Percentiles rank a stretch among this genome's conserved stretches.
Evolutionary conservation across 805 yeast genomes (phyloP).

Genomic region (Starmerella sp.): DNA sequence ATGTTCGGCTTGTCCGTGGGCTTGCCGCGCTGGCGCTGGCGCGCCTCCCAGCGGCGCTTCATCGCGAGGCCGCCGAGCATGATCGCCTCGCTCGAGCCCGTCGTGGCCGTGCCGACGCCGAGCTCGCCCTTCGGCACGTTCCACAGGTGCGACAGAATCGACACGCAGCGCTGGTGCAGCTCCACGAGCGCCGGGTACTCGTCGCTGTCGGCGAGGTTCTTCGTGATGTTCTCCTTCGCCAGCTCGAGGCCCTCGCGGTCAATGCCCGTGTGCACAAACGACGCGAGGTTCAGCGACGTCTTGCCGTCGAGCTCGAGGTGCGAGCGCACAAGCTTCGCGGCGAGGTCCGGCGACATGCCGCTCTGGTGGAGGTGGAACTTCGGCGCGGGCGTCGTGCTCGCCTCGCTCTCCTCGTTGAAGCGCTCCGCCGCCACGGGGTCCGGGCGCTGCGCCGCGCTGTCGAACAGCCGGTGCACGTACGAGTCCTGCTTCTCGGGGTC

Average conservation of each 20-base stretch:
- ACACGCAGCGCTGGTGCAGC: constrained; percentile 68
- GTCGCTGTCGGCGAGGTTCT: constrained; percentile 85
- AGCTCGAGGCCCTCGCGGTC: constrained; percentile 45
- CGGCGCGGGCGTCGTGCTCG: constrained; percentile 28
- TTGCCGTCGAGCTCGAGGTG: constrained; percentile 74
- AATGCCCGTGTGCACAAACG: constrained; percentile 71
- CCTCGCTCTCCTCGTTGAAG: constrained; percentile 1
- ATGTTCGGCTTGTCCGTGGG: constrained; percentile 63
- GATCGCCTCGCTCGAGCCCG: constrained; percentile 89
- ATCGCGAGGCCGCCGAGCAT: constrained; percentile 88
- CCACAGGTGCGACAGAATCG: constrained; percentile 74
- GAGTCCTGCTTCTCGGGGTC: constrained; percentile 13
- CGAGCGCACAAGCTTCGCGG: constrained; percentile 55
- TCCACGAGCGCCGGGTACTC: constrained; percentile 83
- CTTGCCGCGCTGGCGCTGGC: constrained; percentile 48
- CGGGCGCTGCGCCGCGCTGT: neutral
- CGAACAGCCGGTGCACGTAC: neutral
- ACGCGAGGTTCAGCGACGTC: constrained; percentile 75
- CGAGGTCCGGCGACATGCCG: constrained; percentile 43
- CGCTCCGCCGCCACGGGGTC: neutral
- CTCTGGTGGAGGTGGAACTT: constrained; percentile 50
- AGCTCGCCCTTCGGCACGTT: constrained; percentile 43
- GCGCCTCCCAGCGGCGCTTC: constrained; percentile 80
- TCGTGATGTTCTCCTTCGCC: constrained; percentile 59
- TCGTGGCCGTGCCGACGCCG: constrained; percentile 80